Evolutionary conservation across 805 yeast genomes (phyloP).

Genomic region (Blastobotrys chiropterorum): DNA sequence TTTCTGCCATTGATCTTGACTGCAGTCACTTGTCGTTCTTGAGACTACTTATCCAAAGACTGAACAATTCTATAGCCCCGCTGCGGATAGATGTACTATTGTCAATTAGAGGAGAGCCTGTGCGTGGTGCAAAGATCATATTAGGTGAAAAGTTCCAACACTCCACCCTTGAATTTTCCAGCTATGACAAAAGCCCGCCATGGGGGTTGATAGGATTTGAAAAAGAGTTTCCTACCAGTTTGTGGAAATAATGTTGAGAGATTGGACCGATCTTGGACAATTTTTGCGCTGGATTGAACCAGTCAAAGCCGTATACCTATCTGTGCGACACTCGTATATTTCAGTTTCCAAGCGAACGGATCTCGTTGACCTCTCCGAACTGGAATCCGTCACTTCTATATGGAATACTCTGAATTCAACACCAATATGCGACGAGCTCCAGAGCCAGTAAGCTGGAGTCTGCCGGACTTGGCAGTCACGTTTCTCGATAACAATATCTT

Average conservation of each 20-base stretch:
- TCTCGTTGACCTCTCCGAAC: not conserved
- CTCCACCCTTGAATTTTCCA: not conserved
- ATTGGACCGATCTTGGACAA: not conserved
- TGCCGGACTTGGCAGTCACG: not conserved
- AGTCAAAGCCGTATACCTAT: no score
- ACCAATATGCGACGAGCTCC: no score
- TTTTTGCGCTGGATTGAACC: not conserved
- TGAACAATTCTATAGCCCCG: not conserved
- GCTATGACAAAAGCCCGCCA: not conserved
- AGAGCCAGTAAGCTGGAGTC: not conserved
- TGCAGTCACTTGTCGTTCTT: not conserved
- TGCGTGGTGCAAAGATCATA: not conserved
- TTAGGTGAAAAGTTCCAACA: not conserved
- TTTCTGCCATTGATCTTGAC: not conserved
- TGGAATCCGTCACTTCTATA: not conserved
- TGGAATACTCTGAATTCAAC: not conserved
- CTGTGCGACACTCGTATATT: no score
- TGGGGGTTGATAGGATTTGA: not conserved
- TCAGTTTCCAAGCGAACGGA: no score
- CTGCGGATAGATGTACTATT: not conserved
- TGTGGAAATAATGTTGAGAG: not conserved
- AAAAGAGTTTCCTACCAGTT: not conserved
- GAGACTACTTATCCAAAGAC: not conserved
- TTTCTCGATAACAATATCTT: no score
- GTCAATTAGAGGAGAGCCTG: not conserved